phyloP scores from a whole-genome alignment of 768 basidiomycete genomes.

The Roridomyces roridus region DNA sequence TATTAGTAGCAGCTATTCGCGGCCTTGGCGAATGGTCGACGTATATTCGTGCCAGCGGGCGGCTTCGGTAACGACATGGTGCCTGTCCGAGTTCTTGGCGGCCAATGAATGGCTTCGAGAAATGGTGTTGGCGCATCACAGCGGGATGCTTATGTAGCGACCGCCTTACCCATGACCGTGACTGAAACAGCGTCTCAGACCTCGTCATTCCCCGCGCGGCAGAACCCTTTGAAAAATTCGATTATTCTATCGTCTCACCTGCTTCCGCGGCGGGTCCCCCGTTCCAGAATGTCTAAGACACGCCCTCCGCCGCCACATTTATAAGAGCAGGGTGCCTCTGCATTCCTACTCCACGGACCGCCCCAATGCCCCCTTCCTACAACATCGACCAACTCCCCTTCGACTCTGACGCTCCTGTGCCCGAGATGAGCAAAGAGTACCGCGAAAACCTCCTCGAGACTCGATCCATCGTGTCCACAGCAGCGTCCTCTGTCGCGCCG shows the following conservation, averaged over 20 bases:
- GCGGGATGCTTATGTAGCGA: too few relatives aligned
- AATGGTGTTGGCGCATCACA: too few relatives aligned
- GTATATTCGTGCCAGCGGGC: too few relatives aligned
- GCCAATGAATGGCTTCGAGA: too few relatives aligned
- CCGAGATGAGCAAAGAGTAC: constrained; percentile 3
- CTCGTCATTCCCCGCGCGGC: too few relatives aligned
- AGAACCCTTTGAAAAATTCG: too few relatives aligned
- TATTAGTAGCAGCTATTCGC: too few relatives aligned
- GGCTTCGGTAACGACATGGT: too few relatives aligned
- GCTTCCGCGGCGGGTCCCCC: neutral
- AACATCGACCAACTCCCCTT: constrained; percentile 12
- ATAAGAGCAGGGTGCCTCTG: neutral
- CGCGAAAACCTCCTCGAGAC: constrained; percentile 2
- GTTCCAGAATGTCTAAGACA: constrained; percentile 3
- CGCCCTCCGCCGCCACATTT: neutral
- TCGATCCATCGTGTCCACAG: neutral
- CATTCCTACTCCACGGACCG: neutral
- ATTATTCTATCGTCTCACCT: constrained; percentile 1
- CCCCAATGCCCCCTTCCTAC: constrained; percentile 13
- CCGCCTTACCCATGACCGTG: too few relatives aligned
- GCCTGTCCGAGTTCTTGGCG: too few relatives aligned
- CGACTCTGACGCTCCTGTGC: neutral
- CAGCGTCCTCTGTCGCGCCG: neutral
- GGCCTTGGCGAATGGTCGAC: too few relatives aligned
- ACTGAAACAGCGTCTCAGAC: too few relatives aligned